A percentile compares a stretch with the other conserved stretches of the same genome.
phyloP scores from a whole-genome alignment of 225 moss, liverwort and hornwort species.

The Thuidium tamariscinum region DNA sequence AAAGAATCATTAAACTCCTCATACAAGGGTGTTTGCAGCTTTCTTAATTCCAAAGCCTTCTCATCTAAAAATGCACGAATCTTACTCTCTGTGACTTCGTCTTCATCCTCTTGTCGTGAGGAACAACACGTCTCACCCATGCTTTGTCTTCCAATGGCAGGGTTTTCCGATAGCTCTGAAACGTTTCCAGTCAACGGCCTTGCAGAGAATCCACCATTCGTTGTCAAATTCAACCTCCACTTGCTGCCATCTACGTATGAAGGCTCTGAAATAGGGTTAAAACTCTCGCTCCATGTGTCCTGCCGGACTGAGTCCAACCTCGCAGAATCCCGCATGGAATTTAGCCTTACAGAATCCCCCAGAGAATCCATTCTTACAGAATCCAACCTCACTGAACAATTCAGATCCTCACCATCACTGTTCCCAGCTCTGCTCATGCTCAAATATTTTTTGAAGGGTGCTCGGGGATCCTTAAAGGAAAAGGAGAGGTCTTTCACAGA shows the following conservation, averaged over 20 bases:
- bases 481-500: conserved; percentile 22
- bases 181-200: not conserved
- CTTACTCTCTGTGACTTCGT: conserved; percentile 87
- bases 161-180: not conserved
- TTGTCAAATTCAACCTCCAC: conserved; percentile 23
- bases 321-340: conserved; percentile 24
- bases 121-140: conserved; percentile 21
- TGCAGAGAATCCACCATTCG: conserved; percentile 24
- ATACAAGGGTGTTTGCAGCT: conserved; percentile 75
- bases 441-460: conserved; percentile 30
- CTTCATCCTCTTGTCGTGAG: conserved; percentile 63
- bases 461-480: conserved; percentile 45
- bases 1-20: conserved; percentile 65
- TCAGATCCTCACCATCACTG: conserved; percentile 32
- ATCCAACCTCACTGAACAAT: conserved; percentile 59
- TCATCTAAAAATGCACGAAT: conserved; percentile 87
- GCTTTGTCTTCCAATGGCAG: conserved; percentile 7
- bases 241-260: conserved; percentile 31
- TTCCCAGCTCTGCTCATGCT: conserved; percentile 27
- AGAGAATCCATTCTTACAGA: conserved; percentile 40
- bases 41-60: conserved; percentile 80
- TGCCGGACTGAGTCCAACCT: conserved; percentile 2
- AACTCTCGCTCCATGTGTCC: conserved; percentile 59
- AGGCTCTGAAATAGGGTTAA: conserved; percentile 79
- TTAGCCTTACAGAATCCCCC: conserved; percentile 27